Conservation (phyloP, 2,329 filamentous ascomycete genomes). For the Calonectria fujianensis region DNA sequence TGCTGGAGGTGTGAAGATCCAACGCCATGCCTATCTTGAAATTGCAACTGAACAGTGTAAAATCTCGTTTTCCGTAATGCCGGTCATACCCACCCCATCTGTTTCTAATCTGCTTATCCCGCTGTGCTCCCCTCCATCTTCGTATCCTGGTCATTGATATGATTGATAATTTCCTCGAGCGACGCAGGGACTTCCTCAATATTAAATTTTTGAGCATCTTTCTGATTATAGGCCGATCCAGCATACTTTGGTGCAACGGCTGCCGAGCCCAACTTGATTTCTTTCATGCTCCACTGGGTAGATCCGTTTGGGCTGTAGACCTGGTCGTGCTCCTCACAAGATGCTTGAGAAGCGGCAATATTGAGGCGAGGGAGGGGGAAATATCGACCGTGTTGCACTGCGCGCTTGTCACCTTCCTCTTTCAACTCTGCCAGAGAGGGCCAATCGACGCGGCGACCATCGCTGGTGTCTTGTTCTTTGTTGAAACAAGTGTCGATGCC, state of each 20-base stretch:
- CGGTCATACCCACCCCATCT: not conserved
- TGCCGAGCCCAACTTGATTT: conserved; percentile 48
- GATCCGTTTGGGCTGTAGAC: conserved; percentile 49
- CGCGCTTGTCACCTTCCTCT: conserved; percentile 59
- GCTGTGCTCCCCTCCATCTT: not conserved
- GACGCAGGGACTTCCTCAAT: conserved; percentile 38
- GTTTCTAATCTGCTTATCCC: not conserved
- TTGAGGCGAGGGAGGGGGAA: conserved; percentile 59
- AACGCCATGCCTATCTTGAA: conserved; percentile 29
- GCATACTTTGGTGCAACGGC: conserved; percentile 49
- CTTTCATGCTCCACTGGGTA: conserved; percentile 54
- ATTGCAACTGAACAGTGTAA: conserved; percentile 23
- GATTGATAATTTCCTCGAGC: conserved; percentile 34
- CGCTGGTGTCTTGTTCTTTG: conserved; percentile 41
- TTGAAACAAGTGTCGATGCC: conserved; percentile 60
- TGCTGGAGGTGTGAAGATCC: conserved; percentile 29
- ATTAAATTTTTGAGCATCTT: conserved; percentile 34
- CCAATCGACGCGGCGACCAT: conserved; percentile 55
- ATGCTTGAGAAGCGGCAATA: conserved; percentile 39
- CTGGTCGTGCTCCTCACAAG: conserved; percentile 32
- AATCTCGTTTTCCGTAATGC: no score
- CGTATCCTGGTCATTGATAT: conserved; percentile 26
- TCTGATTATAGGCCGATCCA: conserved; percentile 12
- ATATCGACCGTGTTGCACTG: conserved; percentile 51
- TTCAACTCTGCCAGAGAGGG: conserved; percentile 61